Conservation (phyloP, 495 filamentous ascomycete genomes). For the Sphaerosporella brunnea region DNA sequence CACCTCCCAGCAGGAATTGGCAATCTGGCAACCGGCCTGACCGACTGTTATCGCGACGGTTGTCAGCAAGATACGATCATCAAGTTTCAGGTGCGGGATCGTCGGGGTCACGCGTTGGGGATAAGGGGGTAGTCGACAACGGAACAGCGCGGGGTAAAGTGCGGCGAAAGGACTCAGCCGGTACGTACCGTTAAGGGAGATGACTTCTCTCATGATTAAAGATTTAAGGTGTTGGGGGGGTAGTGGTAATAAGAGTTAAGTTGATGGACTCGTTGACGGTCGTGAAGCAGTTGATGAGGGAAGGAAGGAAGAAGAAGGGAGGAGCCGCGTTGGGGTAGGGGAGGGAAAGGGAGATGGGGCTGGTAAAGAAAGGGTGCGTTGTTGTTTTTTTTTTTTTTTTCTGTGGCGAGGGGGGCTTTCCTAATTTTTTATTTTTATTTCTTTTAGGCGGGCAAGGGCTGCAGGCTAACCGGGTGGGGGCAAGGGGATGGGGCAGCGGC, state of each 20-base stretch:
- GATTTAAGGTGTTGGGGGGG: slow-evolving; percentile 10
- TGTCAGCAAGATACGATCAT: slow-evolving; percentile 17
- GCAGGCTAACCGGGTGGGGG: too few relatives aligned
- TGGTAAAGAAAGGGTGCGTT: not conserved
- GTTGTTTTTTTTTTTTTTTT: slow-evolving; percentile 5
- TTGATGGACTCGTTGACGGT: slow-evolving; percentile 6
- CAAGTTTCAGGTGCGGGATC: slow-evolving; percentile 11
- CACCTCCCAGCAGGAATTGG: slow-evolving; percentile 99
- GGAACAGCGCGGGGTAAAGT: slow-evolving; percentile 2
- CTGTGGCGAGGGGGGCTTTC: too few relatives aligned
- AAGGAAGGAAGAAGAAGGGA: slow-evolving; percentile 4
- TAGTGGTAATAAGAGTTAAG: slow-evolving; percentile 1
- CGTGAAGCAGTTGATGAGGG: slow-evolving; percentile 4
- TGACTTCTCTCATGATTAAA: slow-evolving; percentile 87
- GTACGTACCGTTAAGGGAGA: slow-evolving; percentile 89
- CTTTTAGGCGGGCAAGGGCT: too few relatives aligned
- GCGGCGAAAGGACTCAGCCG: not conserved
- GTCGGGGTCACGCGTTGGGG: slow-evolving; percentile 5
- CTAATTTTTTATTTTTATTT: too few relatives aligned
- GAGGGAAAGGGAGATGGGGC: not conserved
- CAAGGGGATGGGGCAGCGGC: too few relatives aligned
- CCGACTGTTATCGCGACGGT: slow-evolving; percentile 48
- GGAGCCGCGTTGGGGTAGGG: not conserved
- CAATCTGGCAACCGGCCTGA: slow-evolving; percentile 99
- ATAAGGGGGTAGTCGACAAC: not conserved